Conservation (phyloP, 495 filamentous ascomycete species). For the Penicillium bovifimosum region DNA sequence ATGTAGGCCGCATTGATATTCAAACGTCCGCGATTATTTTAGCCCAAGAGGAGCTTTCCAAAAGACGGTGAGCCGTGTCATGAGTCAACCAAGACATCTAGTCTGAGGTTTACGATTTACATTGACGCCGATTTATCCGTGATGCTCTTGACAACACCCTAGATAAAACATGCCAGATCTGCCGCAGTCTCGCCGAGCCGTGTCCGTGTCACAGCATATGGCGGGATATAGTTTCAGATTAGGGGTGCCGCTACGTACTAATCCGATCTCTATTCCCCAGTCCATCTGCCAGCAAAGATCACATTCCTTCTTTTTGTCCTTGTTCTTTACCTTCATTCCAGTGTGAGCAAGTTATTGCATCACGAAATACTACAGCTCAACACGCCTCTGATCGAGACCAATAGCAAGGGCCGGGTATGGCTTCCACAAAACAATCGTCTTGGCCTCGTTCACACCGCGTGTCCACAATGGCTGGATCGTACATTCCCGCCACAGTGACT, state of each 20-base stretch:
- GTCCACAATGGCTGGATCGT: background rate
- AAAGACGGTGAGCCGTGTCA: constrained; percentile 26
- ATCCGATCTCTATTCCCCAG: background rate
- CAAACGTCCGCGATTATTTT: constrained; percentile 17
- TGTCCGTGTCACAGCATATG: background rate
- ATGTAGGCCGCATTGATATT: constrained; percentile 27
- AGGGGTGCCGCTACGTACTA: background rate
- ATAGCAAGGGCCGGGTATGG: background rate
- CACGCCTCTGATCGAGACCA: background rate
- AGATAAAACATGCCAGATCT: background rate
- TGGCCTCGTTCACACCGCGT: background rate
- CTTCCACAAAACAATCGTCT: background rate
- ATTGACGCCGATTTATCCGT: background rate
- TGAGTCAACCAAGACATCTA: constrained; percentile 6
- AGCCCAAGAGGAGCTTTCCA: constrained; percentile 10
- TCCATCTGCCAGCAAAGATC: background rate
- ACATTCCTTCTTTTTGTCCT: background rate
- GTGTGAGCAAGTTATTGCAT: constrained; percentile 4
- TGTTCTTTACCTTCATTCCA: background rate
- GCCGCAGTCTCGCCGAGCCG: background rate
- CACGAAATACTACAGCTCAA: background rate
- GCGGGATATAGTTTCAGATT: background rate
- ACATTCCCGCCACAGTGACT: background rate
- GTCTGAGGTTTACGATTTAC: too few relatives aligned
- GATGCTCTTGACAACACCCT: background rate